A percentile compares a stretch with the other conserved stretches of the same genome.
Evolutionary conservation across 2,329 filamentous ascomycete genomes (phyloP).

Genomic region (Fusarium siculi): DNA sequence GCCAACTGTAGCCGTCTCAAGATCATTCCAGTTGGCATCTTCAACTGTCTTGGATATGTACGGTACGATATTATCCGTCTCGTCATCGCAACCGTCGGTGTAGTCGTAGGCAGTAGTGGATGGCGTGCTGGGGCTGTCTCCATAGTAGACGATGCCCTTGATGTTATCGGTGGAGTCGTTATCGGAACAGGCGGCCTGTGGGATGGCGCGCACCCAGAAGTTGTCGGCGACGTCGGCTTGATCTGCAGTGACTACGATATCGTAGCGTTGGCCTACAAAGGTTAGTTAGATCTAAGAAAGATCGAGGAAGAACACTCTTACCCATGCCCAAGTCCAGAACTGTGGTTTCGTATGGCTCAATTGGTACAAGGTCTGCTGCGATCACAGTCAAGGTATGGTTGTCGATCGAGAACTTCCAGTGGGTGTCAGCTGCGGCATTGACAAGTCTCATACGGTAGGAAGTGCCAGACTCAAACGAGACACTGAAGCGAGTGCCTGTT

Average conservation of each 20-base stretch:
- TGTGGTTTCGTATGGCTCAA: slow-evolving; percentile 63
- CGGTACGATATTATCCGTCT: slow-evolving; percentile 50
- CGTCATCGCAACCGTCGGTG: slow-evolving; percentile 49
- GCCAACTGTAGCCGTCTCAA: slow-evolving; percentile 5
- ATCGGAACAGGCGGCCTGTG: slow-evolving; percentile 53
- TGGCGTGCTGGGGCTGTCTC: slow-evolving; percentile 30
- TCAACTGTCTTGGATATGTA: slow-evolving; percentile 49
- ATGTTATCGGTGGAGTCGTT: slow-evolving; percentile 56
- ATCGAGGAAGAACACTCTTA: not conserved
- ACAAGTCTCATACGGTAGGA: slow-evolving; percentile 61
- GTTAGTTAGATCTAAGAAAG: fast-evolving
- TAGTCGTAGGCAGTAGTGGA: slow-evolving; percentile 19
- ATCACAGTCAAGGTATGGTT: slow-evolving; percentile 69
- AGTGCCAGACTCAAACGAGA: slow-evolving; percentile 54
- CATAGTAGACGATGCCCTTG: slow-evolving; percentile 60
- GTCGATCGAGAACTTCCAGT: slow-evolving; percentile 63
- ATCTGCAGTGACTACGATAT: slow-evolving; percentile 58
- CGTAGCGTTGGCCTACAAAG: slow-evolving; percentile 55
- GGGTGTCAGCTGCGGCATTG: slow-evolving; percentile 57
- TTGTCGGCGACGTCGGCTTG: slow-evolving; percentile 45
- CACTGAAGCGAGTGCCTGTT: slow-evolving; percentile 49
- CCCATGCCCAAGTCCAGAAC: slow-evolving; percentile 39
- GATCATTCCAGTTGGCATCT: slow-evolving; percentile 34
- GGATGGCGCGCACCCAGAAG: slow-evolving; percentile 62
- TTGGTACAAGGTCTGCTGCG: slow-evolving; percentile 66